Base-by-base conservation (phyloP, 345 rosid genomes). In the Populus alba region DNA sequence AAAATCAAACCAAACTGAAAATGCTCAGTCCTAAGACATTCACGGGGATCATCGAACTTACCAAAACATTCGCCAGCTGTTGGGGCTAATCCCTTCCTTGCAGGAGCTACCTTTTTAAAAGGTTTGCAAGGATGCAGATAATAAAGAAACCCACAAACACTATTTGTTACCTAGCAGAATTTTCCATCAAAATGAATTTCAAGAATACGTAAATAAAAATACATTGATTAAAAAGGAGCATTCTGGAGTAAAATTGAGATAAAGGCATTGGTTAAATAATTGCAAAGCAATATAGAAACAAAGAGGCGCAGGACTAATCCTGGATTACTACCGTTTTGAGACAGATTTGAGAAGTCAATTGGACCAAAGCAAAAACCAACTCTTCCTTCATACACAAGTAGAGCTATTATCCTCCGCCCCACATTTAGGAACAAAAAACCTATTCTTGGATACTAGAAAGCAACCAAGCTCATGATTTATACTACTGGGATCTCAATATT, bases 401-500 rank as follows among this genome's bases (percentile, higher is more conserved):
- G 63, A 57, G 11, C 63, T n/a, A 57, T 22, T 3, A n/a, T n/a
- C 27, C 29, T n/a, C 29, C 13, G 3, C 5, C 59, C 59, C 9
- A 59, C 29, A 59, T 6, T 20, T 18, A 53, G 59, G 59, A n/a
- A 59, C 13, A n/a, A 57, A 3, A n/a, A n/a, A 25, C 29, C 63
- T 59, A 23, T 25, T 59, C 63, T n/a, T 23, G 29, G 63, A 59
- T n/a, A 23, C 63, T 1, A 59, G 41, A 33, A 20, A 72, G 73
- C 25, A 31, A 49, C 57, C 23, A 15, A n/a, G 11, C 45, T 51
- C 17, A 4, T 1, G 43, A 2, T 31, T 79, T 82, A 89, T 49
- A 75, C 90, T 22, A 84, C 85, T 27, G 90, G 77, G 39, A 84
- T 80, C 39, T 87, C 87, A 7, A 86, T 81, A 22, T 87, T 88